Evolutionary conservation across 805 yeast genomes (phyloP), one percentile per base, ranked within the genome.

Genomic region (Saccharomycopsis fermentans): DNA sequence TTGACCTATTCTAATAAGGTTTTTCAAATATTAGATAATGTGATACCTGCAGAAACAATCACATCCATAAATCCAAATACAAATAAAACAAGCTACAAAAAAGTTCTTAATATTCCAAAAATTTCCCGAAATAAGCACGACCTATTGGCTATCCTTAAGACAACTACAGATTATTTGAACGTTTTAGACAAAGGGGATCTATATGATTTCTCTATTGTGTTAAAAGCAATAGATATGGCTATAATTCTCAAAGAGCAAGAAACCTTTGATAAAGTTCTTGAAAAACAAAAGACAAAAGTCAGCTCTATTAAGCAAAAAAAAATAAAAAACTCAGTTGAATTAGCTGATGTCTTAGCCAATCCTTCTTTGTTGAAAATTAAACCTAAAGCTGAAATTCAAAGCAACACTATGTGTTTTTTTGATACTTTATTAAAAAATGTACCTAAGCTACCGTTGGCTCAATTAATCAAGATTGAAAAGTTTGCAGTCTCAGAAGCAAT

Each of bases 281-380:
- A 60, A 35, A 65, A 65, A 24, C 59, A 52, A 6, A 32, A 39
- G 16, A 56, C 55, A 6, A 35, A 54, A 14, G 57, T 57, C 37
- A 59, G 57, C 35, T 63, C 57, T 32, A 63, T 63, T 52, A 64
- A 62, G 24, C 69, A 67, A 53, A 73, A 73, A 63, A 73, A 73
- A 63, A 70, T 76, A 55, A 78, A 73, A 65, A 76, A 69, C 17
- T 63, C 80, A 0, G 74, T 75, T 29, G 82, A 90, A 3, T 70
- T 84, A 62, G 79, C 91, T 8, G 95, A 87, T 70, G 67, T 86
- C 34, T 73, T 85, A 53, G 82, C 90, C 0, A 87, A 86, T 68
- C 75, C 83, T 52, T 82, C 80, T 2, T 11, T 36, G 3, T 29
- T 59, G 27, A 19, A 37, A n/a, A 54, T 56, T 35, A 53, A 34